Conservation (phyloP, 108 stramenopile genomes). For the Cylindrotheca fusiformis region DNA sequence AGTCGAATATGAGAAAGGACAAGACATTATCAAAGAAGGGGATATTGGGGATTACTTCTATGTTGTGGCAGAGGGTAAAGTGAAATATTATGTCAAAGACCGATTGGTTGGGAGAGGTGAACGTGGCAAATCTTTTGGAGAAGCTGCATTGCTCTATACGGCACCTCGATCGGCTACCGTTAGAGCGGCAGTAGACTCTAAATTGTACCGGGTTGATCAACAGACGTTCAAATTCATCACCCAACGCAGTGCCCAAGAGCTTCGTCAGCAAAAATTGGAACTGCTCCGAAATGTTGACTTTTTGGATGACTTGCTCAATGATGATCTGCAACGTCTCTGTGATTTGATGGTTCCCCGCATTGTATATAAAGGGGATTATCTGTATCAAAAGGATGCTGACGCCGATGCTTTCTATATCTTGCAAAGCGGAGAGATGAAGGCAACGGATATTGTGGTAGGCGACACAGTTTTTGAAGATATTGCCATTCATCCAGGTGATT, state of each 20-base stretch:
- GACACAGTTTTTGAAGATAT: slow-evolving; percentile 11
- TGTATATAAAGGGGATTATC: slow-evolving; percentile 40
- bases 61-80: slow-evolving; percentile 56
- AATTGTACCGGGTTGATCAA: slow-evolving; percentile 42
- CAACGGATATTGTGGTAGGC: slow-evolving; percentile 22
- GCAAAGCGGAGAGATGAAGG: slow-evolving; percentile 40
- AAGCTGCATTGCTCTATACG: slow-evolving; percentile 78
- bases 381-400: slow-evolving; percentile 54
- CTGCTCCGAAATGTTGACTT: slow-evolving; percentile 26
- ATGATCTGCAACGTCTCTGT: slow-evolving; percentile 20
- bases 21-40: slow-evolving; percentile 67
- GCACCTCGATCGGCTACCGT: slow-evolving; percentile 78
- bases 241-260: slow-evolving; percentile 12
- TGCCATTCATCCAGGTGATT: slow-evolving; percentile 27
- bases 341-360: slow-evolving; percentile 31
- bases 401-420: slow-evolving; percentile 63
- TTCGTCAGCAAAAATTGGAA: slow-evolving; percentile 21
- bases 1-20: slow-evolving; percentile 33
- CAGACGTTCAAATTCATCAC: slow-evolving; percentile 33
- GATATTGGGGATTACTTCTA: slow-evolving; percentile 73
- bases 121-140: slow-evolving; percentile 64
- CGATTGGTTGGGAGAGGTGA: slow-evolving; percentile 47
- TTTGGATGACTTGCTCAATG: slow-evolving; percentile 24
- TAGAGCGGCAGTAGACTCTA: slow-evolving; percentile 22
- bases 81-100: slow-evolving; percentile 58